A percentile compares a stretch with the other conserved stretches of the same genome.
Conservation (phyloP, 2,329 filamentous ascomycete species). For the Colletotrichum scovillei region DNA sequence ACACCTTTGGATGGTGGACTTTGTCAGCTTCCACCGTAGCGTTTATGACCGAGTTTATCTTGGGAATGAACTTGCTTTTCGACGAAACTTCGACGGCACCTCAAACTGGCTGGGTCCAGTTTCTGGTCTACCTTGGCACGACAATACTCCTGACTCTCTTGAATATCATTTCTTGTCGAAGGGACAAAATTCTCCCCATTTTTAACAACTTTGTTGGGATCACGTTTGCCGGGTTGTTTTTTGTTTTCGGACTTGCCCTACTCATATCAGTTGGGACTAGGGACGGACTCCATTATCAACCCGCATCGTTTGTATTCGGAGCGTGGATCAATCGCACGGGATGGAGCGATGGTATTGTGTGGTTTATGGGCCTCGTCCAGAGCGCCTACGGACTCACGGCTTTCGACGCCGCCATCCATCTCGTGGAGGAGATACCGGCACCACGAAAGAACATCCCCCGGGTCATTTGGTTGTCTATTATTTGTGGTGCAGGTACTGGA, state of each 20-base stretch:
- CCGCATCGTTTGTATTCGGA: neutral
- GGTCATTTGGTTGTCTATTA: neutral
- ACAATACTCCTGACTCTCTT: neutral
- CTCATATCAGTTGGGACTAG: neutral
- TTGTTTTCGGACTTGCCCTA: neutral
- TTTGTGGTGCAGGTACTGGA: neutral
- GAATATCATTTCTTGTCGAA: neutral
- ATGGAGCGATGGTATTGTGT: constrained; percentile 43
- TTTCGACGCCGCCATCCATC: constrained; percentile 69
- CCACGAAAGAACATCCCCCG: constrained; percentile 56
- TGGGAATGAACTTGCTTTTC: constrained; percentile 68
- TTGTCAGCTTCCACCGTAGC: constrained; percentile 65
- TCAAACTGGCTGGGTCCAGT: constrained; percentile 58
- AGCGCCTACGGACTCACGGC: constrained; percentile 67
- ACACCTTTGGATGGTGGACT: constrained; percentile 70
- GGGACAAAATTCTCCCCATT: neutral
- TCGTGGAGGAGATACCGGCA: constrained; percentile 67
- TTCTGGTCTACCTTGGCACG: neutral
- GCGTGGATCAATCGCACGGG: neutral
- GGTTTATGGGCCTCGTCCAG: constrained; percentile 68
- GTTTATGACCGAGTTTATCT: constrained; percentile 68
- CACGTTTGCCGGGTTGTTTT: neutral
- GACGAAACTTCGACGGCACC: constrained; percentile 57
- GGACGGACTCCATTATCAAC: neutral
- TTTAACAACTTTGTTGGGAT: neutral